Evolutionary conservation across 139 green algal species (phyloP), one percentile per base, ranked within the genome.

Genomic region (Coccomyxa sp.): DNA sequence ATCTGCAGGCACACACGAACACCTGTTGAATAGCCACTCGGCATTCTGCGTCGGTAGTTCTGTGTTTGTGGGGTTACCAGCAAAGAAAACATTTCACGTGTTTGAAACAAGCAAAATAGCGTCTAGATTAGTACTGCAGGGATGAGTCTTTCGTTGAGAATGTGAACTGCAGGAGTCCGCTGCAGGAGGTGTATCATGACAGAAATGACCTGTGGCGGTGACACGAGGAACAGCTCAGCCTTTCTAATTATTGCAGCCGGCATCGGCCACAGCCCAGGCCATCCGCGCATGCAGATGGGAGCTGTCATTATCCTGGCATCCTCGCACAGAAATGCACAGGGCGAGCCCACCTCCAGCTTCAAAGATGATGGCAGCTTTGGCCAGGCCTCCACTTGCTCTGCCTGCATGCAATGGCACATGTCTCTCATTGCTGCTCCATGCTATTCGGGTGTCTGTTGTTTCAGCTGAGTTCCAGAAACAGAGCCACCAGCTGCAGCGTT

Each of bases 261-360:
- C 58, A 87, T 66, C 23, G 18, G 51, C 76, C 71, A 87, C 15
- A 87, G 38, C 76, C 81, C 82, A 51, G 77, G 81, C 68, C 27
- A 51, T 21, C 84, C 84, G 3, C 79, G 76, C 84, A 87, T 81
- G 79, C 17, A 67, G 32, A 85, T 81, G 27, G 67, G 84, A 63
- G 82, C 80, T 76, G 84, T 81, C 84, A 87, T 79, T 57, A 82
- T 67, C 85, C 82, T 82, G 13, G 89, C 74, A 1, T 67, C 38
- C 75, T 92, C 59, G 79, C 89, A 92, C 32, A 92, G 87, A 81
- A 90, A 92, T 78, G 87, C 89, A 31, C 81, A 82, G 1, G 87
- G 87, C 30, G 71, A 83, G 63, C 67, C 82, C 16, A 86, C 89
- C 85, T 91, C 85, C 85, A 89, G 68, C 66, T 82, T 82, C 1